Evolutionary conservation across 2,329 filamentous ascomycete genomes (phyloP), one percentile per base, ranked within the genome.

Genomic region (Talaromyces sp.): DNA sequence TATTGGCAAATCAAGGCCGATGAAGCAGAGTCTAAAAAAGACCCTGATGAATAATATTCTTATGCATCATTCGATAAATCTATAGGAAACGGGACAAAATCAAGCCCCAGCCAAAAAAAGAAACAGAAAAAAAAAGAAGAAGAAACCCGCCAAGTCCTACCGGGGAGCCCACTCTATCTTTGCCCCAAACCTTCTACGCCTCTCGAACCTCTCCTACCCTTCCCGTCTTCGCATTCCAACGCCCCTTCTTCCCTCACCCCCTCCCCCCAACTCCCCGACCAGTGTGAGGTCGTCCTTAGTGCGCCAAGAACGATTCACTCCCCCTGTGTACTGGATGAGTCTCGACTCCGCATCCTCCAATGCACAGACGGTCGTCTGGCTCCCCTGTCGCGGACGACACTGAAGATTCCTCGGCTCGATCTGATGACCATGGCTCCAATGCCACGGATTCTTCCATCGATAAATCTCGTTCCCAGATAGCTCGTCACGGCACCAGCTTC

Each of bases 281-380:
- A 44, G 41, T 44, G 41, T 55, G 52, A 45, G 42, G 42, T 45
- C 45, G 61, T 54, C 54, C 53, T 52, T 43, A 50, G 22, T 51
- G 51, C 60, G 62, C 62, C 62, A 64, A 64, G 62, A 62, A 55
- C 56, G 45, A 47, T 45, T 55, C 36, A 39, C 33, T 14, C 47
- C 52, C 51, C 60, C 58, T 61, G 62, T 64, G 61, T 39, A 39
- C 69, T 72, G 70, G 65, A 72, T 72, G 71, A 71, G 65, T 60
- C 55, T 55, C 61, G 64, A 56, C 60, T 64, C 64, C 62, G 63
- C 61, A 56, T 67, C 67, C 66, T 72, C 72, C 66, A 75, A 76
- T 76, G 74, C 73, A 70, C 66, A 75, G 71, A 73, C 73, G 72
- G 65, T 73, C 69, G 67, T 76, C 74, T 67, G 72, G 70, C 63